Percentiles rank a stretch among this genome's conserved stretches.
phyloP scores from a whole-genome alignment of 176 grass and related monocot species.

The Musa itinerans region DNA sequence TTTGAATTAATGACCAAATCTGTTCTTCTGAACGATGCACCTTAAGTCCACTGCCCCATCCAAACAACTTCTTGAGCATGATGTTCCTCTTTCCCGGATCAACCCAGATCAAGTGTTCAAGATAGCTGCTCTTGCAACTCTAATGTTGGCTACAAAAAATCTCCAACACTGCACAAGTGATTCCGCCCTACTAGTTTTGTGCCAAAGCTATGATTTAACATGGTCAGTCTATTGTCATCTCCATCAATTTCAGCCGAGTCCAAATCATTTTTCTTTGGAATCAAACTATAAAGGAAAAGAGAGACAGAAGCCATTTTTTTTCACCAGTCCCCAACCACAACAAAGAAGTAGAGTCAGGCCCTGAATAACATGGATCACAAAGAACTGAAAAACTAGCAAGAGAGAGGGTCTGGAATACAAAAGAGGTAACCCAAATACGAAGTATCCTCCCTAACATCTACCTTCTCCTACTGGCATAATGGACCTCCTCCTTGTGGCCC shows the following conservation, averaged over 20 bases:
- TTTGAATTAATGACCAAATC: neutral
- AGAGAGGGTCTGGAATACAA: conserved; percentile 34
- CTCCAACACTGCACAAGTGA: conserved; percentile 53
- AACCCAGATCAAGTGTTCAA: conserved; percentile 13
- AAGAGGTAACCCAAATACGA: conserved; percentile 57
- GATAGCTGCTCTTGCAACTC: conserved; percentile 42
- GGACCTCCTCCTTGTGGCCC: conserved; percentile 55
- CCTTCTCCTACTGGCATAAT: conserved; percentile 22
- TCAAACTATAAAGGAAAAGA: conserved; percentile 71
- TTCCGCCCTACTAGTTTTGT: conserved; percentile 64
- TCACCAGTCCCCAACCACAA: conserved; percentile 51
- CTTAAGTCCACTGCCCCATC: neutral
- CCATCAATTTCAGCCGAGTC: conserved; percentile 50
- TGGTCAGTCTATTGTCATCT: conserved; percentile 49
- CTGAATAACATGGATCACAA: conserved; percentile 48
- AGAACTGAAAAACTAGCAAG: conserved; percentile 61
- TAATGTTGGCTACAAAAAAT: conserved; percentile 54
- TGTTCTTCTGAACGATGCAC: neutral
- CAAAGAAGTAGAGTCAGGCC: conserved; percentile 49
- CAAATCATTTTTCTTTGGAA: conserved; percentile 57
- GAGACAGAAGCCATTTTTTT: conserved; percentile 44
- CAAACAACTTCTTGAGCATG: neutral
- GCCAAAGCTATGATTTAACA: conserved; percentile 57
- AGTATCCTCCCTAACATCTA: conserved; percentile 32
- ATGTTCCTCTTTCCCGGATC: conserved; percentile 5